phyloP scores from a whole-genome alignment of 805 yeast species.

The Myxozyma sirexii region DNA sequence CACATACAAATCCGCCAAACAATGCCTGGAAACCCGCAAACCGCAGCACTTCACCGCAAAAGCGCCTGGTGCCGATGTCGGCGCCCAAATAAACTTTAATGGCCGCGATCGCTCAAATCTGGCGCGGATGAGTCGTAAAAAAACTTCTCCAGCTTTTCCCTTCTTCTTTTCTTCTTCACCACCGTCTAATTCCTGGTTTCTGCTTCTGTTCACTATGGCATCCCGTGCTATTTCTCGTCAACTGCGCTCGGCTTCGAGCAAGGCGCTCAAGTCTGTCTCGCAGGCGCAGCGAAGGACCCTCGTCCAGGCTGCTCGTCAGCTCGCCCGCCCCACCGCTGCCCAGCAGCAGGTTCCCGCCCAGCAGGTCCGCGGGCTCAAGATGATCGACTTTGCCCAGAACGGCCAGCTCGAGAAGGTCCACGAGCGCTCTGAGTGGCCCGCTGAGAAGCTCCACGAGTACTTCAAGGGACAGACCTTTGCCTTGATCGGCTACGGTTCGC shows the following conservation, averaged over 20 bases:
- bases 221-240: constrained; percentile 55
- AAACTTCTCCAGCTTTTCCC: constrained; percentile 5
- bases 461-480: constrained; percentile 98
- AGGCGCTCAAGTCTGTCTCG: constrained; percentile 19
- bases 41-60: too few species aligned
- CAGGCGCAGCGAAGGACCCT: constrained; percentile 64
- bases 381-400: constrained; percentile 80
- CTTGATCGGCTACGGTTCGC: constrained; percentile 98
- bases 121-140: constrained; percentile 10
- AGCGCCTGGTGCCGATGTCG: constrained; percentile 14
- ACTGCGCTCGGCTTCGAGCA: constrained; percentile 47
- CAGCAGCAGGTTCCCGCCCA: constrained; percentile 50
- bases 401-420: constrained; percentile 94
- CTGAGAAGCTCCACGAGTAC: constrained; percentile 91
- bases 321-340: constrained; percentile 55
- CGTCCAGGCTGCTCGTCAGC: constrained; percentile 38
- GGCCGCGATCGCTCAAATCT: constrained; percentile 8
- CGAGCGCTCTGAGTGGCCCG: constrained; percentile 99
- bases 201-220: constrained; percentile 39
- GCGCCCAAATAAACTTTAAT: neutral
- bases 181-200: neutral
- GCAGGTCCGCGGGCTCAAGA: constrained; percentile 87
- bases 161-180: constrained; percentile 4
- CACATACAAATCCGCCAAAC: neutral
- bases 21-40: too few species aligned